These are phyloP conservation scores for Pichia cabralensis DNA, from an alignment of 805 yeast genomes.

Conservation along the genomic window DNA sequence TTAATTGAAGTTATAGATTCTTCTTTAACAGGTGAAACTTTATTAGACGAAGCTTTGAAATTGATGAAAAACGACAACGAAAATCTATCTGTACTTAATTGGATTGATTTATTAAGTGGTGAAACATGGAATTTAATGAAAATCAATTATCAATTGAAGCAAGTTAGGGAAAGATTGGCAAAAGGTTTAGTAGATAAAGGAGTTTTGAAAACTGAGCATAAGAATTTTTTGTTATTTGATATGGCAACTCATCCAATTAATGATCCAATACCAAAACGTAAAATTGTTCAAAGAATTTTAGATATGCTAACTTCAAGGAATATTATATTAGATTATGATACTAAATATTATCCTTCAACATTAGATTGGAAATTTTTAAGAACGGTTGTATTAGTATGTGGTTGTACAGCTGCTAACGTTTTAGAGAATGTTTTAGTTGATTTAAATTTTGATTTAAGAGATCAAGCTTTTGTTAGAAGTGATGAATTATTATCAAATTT, in stretches of 20 bases:
- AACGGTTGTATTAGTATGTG: conserved; percentile 73
- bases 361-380: conserved; percentile 65
- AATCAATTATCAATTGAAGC: conserved; percentile 90
- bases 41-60: conserved; percentile 86
- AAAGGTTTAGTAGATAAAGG: conserved; percentile 98
- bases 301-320: conserved; percentile 64
- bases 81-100: conserved; percentile 65
- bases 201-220: conserved; percentile 87
- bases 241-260: conserved; percentile 98
- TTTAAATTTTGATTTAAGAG: conserved; percentile 79
- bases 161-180: conserved; percentile 91
- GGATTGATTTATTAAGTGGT: conserved; percentile 91
- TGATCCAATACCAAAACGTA: conserved; percentile 77
- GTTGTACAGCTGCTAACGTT: conserved; percentile 93
- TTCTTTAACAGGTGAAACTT: conserved; percentile 86
- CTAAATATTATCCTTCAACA: conserved; percentile 58
- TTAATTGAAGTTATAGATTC: conserved; percentile 79
- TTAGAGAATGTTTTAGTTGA: conserved; percentile 77
- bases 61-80: conserved; percentile 81
- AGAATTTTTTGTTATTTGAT: conserved; percentile 87
- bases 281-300: conserved; percentile 63
- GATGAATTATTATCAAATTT: conserved; percentile 80
- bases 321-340: conserved; percentile 41
- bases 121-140: conserved; percentile 97
- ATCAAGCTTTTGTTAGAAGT: conserved; percentile 87